These are phyloP conservation scores for Dittrichia graveolens DNA, from an alignment of 129 eudicot genomes.

Conservation along the genomic window DNA sequence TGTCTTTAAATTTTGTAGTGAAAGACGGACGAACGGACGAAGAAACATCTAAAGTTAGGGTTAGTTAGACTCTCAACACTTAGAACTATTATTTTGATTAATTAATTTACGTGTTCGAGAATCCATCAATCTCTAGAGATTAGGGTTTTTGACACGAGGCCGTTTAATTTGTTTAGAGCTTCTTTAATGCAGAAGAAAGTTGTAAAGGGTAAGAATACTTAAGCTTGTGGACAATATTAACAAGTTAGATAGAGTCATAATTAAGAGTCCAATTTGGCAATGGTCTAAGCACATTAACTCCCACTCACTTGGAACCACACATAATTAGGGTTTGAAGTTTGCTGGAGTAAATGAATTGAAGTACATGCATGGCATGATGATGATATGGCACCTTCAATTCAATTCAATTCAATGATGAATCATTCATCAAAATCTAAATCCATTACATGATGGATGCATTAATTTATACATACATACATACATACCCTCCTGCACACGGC, in stretches of 20 bases:
- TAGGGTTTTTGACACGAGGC: conserved; percentile 30
- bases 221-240: conserved; percentile 40
- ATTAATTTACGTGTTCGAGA: neutral
- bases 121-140: conserved; percentile 12
- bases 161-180: neutral
- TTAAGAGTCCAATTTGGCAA: conserved; percentile 38
- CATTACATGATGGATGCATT: conserved; percentile 30
- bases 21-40: too few species aligned
- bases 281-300: conserved; percentile 30
- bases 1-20: too few species aligned
- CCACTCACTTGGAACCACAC: conserved; percentile 36
- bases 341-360: conserved; percentile 29
- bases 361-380: conserved; percentile 27
- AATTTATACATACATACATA: conserved; percentile 34
- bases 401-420: neutral
- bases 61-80: too few species aligned
- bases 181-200: conserved; percentile 19
- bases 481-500: conserved; percentile 43
- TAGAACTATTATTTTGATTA: too few species aligned
- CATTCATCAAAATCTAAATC: conserved; percentile 40
- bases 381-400: conserved; percentile 24
- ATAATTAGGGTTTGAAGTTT: conserved; percentile 32
- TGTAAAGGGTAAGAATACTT: conserved; percentile 37
- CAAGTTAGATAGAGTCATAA: conserved; percentile 36
- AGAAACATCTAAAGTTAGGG: too few species aligned